Percentiles rank a stretch among this genome's conserved stretches.
Conservation (phyloP, 768 basidiomycete genomes). For the Ephemerocybe angulata region DNA sequence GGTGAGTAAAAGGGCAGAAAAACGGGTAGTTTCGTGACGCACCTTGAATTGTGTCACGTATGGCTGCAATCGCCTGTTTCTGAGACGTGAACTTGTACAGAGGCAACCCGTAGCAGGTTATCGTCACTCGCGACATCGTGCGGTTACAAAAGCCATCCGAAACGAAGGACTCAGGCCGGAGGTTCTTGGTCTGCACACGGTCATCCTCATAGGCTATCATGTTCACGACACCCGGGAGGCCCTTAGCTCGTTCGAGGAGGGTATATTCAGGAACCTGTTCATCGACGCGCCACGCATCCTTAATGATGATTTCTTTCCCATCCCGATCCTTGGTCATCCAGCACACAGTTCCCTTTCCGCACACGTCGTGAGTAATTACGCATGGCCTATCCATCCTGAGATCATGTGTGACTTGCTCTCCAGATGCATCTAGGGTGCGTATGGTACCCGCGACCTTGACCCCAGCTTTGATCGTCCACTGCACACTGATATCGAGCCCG, state of each 20-base stretch:
- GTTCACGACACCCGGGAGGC: neutral
- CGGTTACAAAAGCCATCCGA: neutral
- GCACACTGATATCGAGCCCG: neutral
- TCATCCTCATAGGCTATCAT: neutral
- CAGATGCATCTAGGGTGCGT: neutral
- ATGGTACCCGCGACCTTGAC: neutral
- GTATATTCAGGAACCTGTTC: neutral
- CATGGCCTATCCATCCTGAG: neutral
- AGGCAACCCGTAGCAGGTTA: conserved; percentile 8
- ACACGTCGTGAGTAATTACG: neutral
- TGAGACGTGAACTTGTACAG: neutral
- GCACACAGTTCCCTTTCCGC: too few relatives aligned
- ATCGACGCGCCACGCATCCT: neutral
- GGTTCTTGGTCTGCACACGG: neutral
- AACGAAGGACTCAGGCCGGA: neutral
- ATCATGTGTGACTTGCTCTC: neutral
- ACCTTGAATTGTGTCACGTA: conserved; percentile 12
- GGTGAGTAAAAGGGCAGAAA: neutral
- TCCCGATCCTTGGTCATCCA: too few relatives aligned
- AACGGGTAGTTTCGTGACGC: neutral
- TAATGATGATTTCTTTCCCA: too few relatives aligned
- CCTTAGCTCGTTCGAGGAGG: neutral
- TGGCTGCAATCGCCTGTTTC: conserved; percentile 3
- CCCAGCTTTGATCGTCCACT: neutral
- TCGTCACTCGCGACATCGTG: neutral